Percentiles rank a stretch among this genome's conserved stretches.
Evolutionary conservation across 441 rosid species (phyloP).

Genomic region (Hura crepitans): DNA sequence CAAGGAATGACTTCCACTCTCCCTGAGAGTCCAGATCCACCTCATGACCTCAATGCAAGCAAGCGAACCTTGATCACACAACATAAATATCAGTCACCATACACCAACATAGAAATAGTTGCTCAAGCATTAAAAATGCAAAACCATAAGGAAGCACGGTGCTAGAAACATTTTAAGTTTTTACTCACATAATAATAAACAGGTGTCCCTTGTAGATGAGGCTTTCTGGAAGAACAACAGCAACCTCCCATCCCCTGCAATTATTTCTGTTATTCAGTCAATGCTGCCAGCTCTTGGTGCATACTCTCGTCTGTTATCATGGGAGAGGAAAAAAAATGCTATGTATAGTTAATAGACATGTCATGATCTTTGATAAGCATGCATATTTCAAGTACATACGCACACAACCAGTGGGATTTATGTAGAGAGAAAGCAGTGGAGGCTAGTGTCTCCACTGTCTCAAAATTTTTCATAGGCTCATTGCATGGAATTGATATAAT

Average conservation of each 20-base stretch:
- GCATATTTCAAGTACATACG: not conserved
- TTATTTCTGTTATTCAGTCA: conserved; percentile 27
- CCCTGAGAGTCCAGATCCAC: conserved; percentile 6
- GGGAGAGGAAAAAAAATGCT: not conserved
- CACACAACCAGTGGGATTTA: no score
- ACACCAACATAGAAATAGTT: not conserved
- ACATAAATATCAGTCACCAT: conserved; percentile 10
- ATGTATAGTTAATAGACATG: not conserved
- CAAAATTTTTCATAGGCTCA: no score
- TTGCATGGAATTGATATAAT: no score
- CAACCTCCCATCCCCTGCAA: conserved; percentile 73
- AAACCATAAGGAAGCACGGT: not conserved
- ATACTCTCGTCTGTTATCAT: conserved; percentile 26
- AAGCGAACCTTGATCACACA: not conserved
- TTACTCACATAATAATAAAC: conserved; percentile 69
- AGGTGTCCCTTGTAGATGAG: conserved; percentile 72
- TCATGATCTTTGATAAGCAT: not conserved
- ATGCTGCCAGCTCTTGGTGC: conserved; percentile 24
- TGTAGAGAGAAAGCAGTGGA: no score
- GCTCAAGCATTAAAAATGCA: conserved; percentile 9
- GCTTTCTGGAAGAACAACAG: conserved; percentile 67
- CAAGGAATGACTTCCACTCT: not conserved
- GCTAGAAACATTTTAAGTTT: not conserved
- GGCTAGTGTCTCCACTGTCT: no score
- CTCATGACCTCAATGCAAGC: conserved; percentile 2